Evolutionary conservation across 164 flowering plant species (phyloP).

Genomic region (Litsea cubeba): DNA sequence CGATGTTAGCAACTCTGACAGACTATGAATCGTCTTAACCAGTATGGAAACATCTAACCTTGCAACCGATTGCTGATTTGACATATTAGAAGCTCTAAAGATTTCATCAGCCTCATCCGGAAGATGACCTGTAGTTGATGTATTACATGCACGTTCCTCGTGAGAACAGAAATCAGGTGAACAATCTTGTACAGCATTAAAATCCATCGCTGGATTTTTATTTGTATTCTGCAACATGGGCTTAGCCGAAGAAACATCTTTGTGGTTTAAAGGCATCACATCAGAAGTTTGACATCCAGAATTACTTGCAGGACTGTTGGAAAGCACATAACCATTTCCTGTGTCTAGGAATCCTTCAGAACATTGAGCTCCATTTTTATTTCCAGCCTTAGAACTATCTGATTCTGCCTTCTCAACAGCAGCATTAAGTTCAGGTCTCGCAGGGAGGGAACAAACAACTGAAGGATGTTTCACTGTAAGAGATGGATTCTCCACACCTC

Average conservation of each 20-base stretch:
- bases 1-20: slow-evolving; percentile 48
- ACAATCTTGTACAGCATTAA: slow-evolving; percentile 11
- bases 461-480: slow-evolving; percentile 13
- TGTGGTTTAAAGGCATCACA: slow-evolving; percentile 9
- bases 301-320: slow-evolving; percentile 8
- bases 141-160: slow-evolving; percentile 7
- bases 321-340: slow-evolving; percentile 7
- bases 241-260: slow-evolving; percentile 11
- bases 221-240: not conserved
- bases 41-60: slow-evolving; percentile 28
- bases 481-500: slow-evolving; percentile 9
- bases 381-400: slow-evolving; percentile 6
- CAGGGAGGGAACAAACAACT: slow-evolving; percentile 1
- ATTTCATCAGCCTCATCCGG: slow-evolving; percentile 12
- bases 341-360: slow-evolving; percentile 15
- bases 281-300: slow-evolving; percentile 9
- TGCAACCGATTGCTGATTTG: slow-evolving; percentile 12
- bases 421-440: not conserved
- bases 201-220: slow-evolving; percentile 10
- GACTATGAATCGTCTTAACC: slow-evolving; percentile 34
- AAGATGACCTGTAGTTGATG: slow-evolving; percentile 18
- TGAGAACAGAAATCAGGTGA: slow-evolving; percentile 17
- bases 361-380: slow-evolving; percentile 10
- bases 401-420: not conserved
- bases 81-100: slow-evolving; percentile 8